A percentile compares a stretch with the other conserved stretches of the same genome.
Evolutionary conservation across 2,329 filamentous ascomycete genomes (phyloP).

Genomic region (Fusarium sp.): DNA sequence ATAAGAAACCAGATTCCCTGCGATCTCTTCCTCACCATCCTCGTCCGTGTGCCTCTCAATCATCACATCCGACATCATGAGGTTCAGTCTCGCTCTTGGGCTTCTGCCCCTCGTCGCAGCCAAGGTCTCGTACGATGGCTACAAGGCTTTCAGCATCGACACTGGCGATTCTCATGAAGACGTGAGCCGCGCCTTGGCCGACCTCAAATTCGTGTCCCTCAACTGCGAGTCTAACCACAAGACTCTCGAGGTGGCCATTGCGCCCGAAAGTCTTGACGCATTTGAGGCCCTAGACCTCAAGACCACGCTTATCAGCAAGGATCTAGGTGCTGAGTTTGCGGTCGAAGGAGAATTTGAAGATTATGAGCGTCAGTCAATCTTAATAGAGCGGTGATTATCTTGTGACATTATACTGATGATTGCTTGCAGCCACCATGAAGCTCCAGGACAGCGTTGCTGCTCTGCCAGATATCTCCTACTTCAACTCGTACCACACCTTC

Average conservation of each 20-base stretch:
- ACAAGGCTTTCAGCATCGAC: constrained; percentile 48
- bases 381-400: rapidly evolving
- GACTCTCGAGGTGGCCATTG: constrained; percentile 47
- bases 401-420: rapidly evolving
- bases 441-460: background rate
- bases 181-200: constrained; percentile 31
- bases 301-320: constrained; percentile 37
- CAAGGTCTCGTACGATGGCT: constrained; percentile 46
- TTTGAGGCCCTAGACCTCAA: constrained; percentile 47
- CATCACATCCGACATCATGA: constrained; percentile 19
- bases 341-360: constrained; percentile 40
- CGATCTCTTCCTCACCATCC: background rate
- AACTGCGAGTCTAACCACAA: constrained; percentile 43
- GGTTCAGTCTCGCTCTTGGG: constrained; percentile 8
- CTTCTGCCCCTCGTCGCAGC: constrained; percentile 30
- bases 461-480: constrained; percentile 57
- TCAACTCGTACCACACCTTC: constrained; percentile 68
- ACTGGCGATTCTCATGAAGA: constrained; percentile 28
- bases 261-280: constrained; percentile 40
- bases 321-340: constrained; percentile 47
- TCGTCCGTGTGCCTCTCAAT: background rate
- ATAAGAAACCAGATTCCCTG: no score
- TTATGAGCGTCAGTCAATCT: constrained; percentile 22
- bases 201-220: constrained; percentile 44
- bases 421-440: constrained; percentile 10